phyloP scores from a whole-genome alignment of 2,329 filamentous ascomycete genomes.

The Xylariales sp. region DNA sequence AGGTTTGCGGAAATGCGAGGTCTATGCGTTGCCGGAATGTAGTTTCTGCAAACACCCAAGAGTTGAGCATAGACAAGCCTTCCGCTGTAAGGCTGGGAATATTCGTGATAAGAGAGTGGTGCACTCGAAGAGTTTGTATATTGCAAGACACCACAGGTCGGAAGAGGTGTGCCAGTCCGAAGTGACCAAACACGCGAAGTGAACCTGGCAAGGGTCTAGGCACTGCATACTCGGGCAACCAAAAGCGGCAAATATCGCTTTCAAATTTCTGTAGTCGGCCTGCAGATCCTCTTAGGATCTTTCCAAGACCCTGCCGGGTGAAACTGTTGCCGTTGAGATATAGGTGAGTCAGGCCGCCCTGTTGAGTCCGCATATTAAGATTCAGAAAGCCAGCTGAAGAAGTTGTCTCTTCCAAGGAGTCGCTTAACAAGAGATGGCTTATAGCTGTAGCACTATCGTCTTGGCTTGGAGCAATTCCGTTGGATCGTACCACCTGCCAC shows the following conservation, averaged over 20 bases:
- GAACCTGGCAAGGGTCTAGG: constrained; percentile 22
- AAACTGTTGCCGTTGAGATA: constrained; percentile 47
- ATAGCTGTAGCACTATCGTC: constrained; percentile 27
- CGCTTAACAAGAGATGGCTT: constrained; percentile 24
- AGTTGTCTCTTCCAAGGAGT: constrained; percentile 8
- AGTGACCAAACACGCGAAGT: constrained; percentile 34
- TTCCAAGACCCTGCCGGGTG: constrained; percentile 36
- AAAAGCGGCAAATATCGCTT: constrained; percentile 38
- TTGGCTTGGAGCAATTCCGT: constrained; percentile 25
- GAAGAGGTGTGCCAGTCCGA: constrained; percentile 42
- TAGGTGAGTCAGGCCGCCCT: constrained; percentile 47
- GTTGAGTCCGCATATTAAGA: constrained; percentile 18
- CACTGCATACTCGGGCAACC: constrained; percentile 6
- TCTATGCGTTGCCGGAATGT: constrained; percentile 36
- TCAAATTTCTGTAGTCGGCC: constrained; percentile 50
- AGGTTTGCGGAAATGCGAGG: constrained; percentile 41
- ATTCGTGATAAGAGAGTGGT: constrained; percentile 57
- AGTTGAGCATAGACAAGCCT: constrained; percentile 28
- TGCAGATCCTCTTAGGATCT: constrained; percentile 34
- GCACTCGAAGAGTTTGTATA: constrained; percentile 47
- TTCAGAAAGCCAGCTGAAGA: constrained; percentile 12
- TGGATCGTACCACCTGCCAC: constrained; percentile 26
- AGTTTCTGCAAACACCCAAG: constrained; percentile 40
- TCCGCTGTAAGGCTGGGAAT: constrained; percentile 40
- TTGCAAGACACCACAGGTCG: constrained; percentile 50